A percentile compares a stretch with the other conserved stretches of the same genome.
phyloP scores from a whole-genome alignment of 2,329 filamentous ascomycete genomes.

The Madurella fahalii region DNA sequence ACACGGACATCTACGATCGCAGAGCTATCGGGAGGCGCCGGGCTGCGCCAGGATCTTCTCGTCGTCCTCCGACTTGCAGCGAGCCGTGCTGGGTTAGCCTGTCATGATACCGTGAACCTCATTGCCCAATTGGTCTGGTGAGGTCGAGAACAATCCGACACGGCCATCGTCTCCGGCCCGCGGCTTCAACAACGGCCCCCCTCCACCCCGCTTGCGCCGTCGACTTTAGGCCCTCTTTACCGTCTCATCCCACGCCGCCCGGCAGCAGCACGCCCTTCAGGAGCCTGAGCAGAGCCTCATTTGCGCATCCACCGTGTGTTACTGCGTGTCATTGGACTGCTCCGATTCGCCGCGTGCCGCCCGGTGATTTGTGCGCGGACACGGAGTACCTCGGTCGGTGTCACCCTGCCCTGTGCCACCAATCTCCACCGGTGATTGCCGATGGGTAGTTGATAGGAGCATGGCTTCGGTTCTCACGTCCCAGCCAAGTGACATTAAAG shows the following conservation, averaged over 20 bases:
- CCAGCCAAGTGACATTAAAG: constrained; percentile 37
- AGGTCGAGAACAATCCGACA: constrained; percentile 24
- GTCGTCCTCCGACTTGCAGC: constrained; percentile 16
- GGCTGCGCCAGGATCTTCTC: constrained; percentile 4
- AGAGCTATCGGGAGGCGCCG: constrained; percentile 9
- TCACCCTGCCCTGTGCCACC: constrained; percentile 17
- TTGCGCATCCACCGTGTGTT: background rate
- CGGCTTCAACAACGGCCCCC: constrained; percentile 5
- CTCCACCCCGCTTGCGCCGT: background rate
- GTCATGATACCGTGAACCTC: constrained; percentile 34
- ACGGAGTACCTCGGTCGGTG: constrained; percentile 17
- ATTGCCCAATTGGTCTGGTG: constrained; percentile 29
- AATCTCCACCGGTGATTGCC: constrained; percentile 15
- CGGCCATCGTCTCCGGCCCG: constrained; percentile 15
- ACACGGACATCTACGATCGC: background rate
- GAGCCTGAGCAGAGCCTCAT: constrained; percentile 7
- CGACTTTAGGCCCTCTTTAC: constrained; percentile 2
- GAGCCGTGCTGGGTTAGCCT: constrained; percentile 14
- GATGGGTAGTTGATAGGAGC: constrained; percentile 27
- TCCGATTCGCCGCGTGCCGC: constrained; percentile 20
- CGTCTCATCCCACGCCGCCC: too few species aligned
- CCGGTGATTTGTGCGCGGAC: constrained; percentile 15
- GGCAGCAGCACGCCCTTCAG: too few species aligned
- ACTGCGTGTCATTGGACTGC: constrained; percentile 3
- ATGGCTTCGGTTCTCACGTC: constrained; percentile 43